phyloP scores from a whole-genome alignment of 2,329 filamentous ascomycete species.

The Blastomyces percursus region DNA sequence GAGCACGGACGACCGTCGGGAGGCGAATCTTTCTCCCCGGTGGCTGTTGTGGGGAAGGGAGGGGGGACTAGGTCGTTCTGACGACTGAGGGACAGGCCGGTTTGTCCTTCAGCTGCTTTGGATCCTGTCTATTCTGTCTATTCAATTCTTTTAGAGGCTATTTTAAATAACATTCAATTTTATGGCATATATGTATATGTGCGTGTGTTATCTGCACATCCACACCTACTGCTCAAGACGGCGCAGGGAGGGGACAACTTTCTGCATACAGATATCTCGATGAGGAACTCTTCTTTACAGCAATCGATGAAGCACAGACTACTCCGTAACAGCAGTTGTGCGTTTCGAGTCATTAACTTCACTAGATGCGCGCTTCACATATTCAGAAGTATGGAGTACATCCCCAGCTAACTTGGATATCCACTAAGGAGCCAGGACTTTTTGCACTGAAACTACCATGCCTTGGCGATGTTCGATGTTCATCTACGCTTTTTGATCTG shows the following conservation, averaged over 20 bases:
- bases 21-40: not conserved
- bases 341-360: not conserved
- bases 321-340: not conserved
- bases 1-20: not conserved
- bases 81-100: too few species aligned
- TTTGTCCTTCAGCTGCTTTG: not conserved
- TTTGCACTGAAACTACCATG: not conserved
- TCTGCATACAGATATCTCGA: not conserved
- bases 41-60: not conserved
- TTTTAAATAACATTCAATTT: not conserved
- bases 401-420: not conserved
- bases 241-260: not conserved
- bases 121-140: too few species aligned
- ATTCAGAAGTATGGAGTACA: not conserved
- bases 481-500: not conserved
- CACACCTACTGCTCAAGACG: not conserved
- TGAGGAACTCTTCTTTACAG: not conserved
- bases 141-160: not conserved
- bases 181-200: not conserved
- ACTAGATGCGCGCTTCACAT: not conserved
- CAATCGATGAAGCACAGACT: not conserved
- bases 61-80: too few species aligned
- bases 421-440: not conserved
- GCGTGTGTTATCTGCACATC: not conserved
- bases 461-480: not conserved